A percentile compares a stretch with the other conserved stretches of the same genome.
Evolutionary conservation across 192 early-diverging fungal genomes (phyloP).

Genomic region (Coemansia sp.): DNA sequence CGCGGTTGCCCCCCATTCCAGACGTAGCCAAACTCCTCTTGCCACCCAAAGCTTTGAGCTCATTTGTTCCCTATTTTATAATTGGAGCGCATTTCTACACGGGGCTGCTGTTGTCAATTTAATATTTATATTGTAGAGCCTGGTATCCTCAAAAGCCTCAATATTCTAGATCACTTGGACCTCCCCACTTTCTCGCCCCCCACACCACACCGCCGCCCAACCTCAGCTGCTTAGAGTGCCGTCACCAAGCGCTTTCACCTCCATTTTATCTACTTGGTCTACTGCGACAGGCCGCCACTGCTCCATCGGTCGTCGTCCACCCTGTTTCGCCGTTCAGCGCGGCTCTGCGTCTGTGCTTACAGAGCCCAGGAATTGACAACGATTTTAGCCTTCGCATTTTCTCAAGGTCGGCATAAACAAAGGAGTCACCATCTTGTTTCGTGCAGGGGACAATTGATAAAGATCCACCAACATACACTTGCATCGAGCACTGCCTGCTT

Average conservation of each 20-base stretch:
- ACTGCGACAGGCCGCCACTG: slow-evolving; percentile 3
- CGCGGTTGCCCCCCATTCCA: neutral
- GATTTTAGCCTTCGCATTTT: neutral
- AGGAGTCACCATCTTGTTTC: neutral
- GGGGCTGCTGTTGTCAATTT: slow-evolving; percentile 2
- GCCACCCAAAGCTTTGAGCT: neutral
- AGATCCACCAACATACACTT: neutral
- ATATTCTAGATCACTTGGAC: neutral
- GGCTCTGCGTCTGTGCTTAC: neutral
- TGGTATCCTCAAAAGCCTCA: neutral
- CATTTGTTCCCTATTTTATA: slow-evolving; percentile 2
- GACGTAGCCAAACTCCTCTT: neutral
- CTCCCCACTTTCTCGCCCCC: neutral
- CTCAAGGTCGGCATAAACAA: neutral
- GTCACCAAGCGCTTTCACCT: neutral
- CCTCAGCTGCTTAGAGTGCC: neutral
- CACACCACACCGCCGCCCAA: neutral
- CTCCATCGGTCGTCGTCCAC: neutral
- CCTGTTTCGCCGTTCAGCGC: neutral
- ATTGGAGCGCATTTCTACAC: neutral
- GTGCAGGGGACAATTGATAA: neutral
- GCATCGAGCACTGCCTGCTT: neutral
- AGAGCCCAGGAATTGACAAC: neutral
- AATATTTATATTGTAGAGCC: neutral
- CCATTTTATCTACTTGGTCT: neutral